Evolutionary conservation across 306 rosid genomes (phyloP).

Genomic region (Inga leiocalycina): DNA sequence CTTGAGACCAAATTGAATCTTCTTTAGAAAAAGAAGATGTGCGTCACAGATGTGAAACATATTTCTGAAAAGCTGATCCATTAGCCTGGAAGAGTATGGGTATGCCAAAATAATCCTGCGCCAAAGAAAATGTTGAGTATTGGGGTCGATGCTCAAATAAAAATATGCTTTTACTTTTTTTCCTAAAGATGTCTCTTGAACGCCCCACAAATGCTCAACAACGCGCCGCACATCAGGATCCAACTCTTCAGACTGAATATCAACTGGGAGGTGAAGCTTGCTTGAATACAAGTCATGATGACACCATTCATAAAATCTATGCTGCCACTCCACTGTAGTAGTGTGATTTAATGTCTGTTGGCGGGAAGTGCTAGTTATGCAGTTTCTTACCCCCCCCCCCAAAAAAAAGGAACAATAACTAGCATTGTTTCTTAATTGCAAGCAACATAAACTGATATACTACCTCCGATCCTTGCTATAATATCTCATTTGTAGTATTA

Average conservation of each 20-base stretch:
- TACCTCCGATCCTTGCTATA: background rate
- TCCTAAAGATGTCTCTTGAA: slow-evolving; percentile 66
- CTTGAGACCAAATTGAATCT: slow-evolving; percentile 75
- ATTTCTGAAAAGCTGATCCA: slow-evolving; percentile 86
- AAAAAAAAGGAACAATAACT: background rate
- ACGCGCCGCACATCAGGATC: slow-evolving; percentile 41
- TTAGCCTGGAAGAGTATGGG: slow-evolving; percentile 84
- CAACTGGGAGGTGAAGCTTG: slow-evolving; percentile 34
- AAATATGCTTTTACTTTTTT: slow-evolving; percentile 51
- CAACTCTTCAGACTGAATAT: slow-evolving; percentile 42
- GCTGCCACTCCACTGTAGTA: slow-evolving; percentile 37
- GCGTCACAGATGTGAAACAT: slow-evolving; percentile 67
- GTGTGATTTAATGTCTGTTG: slow-evolving; percentile 38
- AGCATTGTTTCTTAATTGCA: slow-evolving; percentile 12
- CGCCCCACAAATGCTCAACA: slow-evolving; percentile 79
- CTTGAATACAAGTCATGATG: slow-evolving; percentile 31
- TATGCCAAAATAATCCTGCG: slow-evolving; percentile 98
- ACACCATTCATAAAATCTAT: slow-evolving; percentile 29
- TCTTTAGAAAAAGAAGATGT: slow-evolving; percentile 78
- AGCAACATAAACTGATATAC: slow-evolving; percentile 10
- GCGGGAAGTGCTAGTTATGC: slow-evolving; percentile 32
- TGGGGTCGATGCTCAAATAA: slow-evolving; percentile 77
- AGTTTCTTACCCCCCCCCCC: slow-evolving; percentile 1
- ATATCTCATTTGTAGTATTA: too few relatives aligned
- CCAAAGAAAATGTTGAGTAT: slow-evolving; percentile 98